Evolutionary conservation across 2,329 filamentous ascomycete genomes (phyloP), one percentile per base, ranked within the genome.

Genomic region (Clonostachys sp.): DNA sequence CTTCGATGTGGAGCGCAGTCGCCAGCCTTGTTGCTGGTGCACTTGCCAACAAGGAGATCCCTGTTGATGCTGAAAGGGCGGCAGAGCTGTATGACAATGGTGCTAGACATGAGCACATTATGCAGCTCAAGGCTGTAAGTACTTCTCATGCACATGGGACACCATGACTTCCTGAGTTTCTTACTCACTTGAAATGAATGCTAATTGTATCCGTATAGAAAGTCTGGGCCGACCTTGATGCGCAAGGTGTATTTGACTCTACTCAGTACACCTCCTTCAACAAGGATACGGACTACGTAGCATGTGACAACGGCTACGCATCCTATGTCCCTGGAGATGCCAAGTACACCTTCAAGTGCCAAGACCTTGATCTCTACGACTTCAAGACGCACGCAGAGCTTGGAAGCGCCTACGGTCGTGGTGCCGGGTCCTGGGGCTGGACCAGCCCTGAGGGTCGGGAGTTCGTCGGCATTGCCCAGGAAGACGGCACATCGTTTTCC

Each of bases 381-480:
- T 80, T 81, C 60, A 64, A 74, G 47, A 71, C 67, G 40, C 77
- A 81, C 54, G 66, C 71, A 9, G 67, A 72, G 39, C 67, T 80
- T 4, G 77, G 76, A 8, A 74, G 70, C 51, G 47, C 53, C 48
- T 54, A 52, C 12, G 59, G 56, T 9, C 48, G 53, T 34, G 63
- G 63, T 2, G 53, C 58, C 2, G 59, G 57, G 1, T 60, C 61
- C 0, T 71, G 65, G 67, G 71, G 70, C 4, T 74, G 71, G 71
- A 68, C 65, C 3, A 64, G 63, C 38, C 57, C 60, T 1, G 61
- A 67, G 30, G 71, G 70, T 16, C 66, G 53, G 45, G 47, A 49
- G 40, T 53, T 53, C 24, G 42, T 49, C 18, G 51, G 53, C 35
- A 56, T 49, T 20, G 54, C 52, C 17, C 47, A 50, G 54, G 48